Evolutionary conservation across 2,329 filamentous ascomycete species (phyloP).

Genomic region (Beauveria varroae): DNA sequence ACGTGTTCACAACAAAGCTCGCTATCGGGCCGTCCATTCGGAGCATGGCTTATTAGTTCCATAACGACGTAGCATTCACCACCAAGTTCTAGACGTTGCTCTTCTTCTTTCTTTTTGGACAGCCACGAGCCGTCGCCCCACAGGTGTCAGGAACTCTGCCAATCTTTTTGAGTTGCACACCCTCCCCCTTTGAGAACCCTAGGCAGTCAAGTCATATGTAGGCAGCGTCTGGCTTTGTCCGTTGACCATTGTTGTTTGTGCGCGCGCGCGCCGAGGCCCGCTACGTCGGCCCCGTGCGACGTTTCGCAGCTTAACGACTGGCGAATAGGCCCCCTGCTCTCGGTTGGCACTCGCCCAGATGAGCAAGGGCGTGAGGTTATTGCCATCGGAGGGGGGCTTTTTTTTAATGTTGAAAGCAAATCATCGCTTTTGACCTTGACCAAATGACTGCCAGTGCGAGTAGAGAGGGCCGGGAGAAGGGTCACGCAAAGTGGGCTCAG

Average conservation of each 20-base stretch:
- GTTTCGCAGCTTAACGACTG: conserved; percentile 1
- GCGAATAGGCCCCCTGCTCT: not conserved
- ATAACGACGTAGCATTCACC: conserved; percentile 10
- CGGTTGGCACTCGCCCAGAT: too few relatives aligned
- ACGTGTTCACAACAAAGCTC: not conserved
- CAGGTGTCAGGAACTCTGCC: not conserved
- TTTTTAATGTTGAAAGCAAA: not conserved
- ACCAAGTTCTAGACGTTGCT: not conserved
- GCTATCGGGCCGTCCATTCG: conserved; percentile 9
- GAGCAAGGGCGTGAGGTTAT: not conserved
- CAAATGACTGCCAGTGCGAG: conserved; percentile 9
- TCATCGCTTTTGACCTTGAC: conserved; percentile 7
- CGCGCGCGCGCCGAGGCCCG: not conserved
- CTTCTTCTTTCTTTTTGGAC: not conserved
- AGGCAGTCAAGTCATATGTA: not conserved
- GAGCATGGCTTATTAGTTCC: conserved; percentile 2
- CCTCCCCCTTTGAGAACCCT: not conserved
- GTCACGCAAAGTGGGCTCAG: conserved; percentile 8
- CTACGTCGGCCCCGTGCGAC: conserved; percentile 6
- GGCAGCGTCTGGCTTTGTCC: not conserved
- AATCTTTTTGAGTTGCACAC: not conserved
- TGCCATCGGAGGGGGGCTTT: not conserved
- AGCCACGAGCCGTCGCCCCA: not conserved
- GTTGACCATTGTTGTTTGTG: not conserved
- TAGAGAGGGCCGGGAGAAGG: not conserved